Evolutionary conservation across 495 filamentous ascomycete genomes (phyloP), one percentile per base, ranked within the genome.

Genomic region (Hypoxylon fragiforme): DNA sequence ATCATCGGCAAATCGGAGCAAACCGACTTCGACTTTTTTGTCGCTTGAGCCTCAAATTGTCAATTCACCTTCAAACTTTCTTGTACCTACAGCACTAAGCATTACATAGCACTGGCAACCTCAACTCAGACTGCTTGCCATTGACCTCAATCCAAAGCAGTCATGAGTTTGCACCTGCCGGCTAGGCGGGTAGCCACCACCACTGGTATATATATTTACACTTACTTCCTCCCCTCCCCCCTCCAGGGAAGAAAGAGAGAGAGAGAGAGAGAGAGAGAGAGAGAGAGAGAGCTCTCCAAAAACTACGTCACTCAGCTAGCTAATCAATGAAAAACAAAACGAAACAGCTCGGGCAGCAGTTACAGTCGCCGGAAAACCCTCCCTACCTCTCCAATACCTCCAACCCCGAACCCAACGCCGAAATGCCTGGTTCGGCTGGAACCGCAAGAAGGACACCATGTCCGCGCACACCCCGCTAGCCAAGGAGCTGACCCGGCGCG

Each of bases 81-180:
- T 9, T 28, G 24, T 28, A 4, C 4, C n/a, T n/a, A n/a, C n/a
- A n/a, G n/a, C n/a, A n/a, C n/a, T n/a, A n/a, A n/a, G n/a, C n/a
- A n/a, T n/a, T n/a, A n/a, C n/a, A n/a, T n/a, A n/a, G n/a, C n/a
- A n/a, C n/a, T n/a, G n/a, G n/a, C n/a, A n/a, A n/a, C n/a, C n/a
- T n/a, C n/a, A n/a, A n/a, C n/a, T n/a, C n/a, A n/a, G n/a, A n/a
- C n/a, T n/a, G n/a, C 35, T 42, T 53, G 38, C 34, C n/a, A 16
- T 34, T 44, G 14, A 7, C 28, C 24, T 24, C 59, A 28, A 62
- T 39, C 32, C 54, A 43, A 37, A 46, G 14, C 34, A 58, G 66
- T 59, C 56, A 77, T 77, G 74, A 76, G 64, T 57, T 55, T 76
- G 62, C 72, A 69, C 49, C 39, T 75, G 46, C 73, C 74, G 57